Evolutionary conservation across 2,329 filamentous ascomycete genomes (phyloP), one percentile per base, ranked within the genome.

Genomic region (Ophiosphaerella korrae): DNA sequence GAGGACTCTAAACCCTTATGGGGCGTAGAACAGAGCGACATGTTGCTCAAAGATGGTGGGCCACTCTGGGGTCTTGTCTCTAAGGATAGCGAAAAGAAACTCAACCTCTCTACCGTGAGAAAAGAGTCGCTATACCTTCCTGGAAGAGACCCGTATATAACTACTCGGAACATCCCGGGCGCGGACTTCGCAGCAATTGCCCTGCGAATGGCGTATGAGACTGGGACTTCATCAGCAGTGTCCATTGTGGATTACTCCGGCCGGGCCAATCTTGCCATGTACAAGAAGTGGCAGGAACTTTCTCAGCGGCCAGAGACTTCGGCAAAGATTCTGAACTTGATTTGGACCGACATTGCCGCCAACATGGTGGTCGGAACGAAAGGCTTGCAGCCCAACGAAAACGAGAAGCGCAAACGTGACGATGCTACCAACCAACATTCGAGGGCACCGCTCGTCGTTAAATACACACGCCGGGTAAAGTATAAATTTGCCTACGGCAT

Each of bases 291-390:
- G 77, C 72, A 76, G 51, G 50, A 71, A 2, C 61, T 77, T 1
- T 72, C 72, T 1, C 29, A 40, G 0, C 63, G 59, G 1, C 50
- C 71, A 0, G 48, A 47, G 0, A 60, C 55, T 0, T 68, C 72
- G 1, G 64, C 67, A 0, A 57, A 63, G 9, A 78, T 80, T 7
- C 58, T 78, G 9, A 76, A 79, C 53, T 62, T 78, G 0, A 68
- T 80, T 5, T 80, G 75, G 73, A 80, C 77, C 0, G 77, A 81
- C 48, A 47, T 77, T 6, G 70, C 73, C 1, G 72, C 78, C 1
- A 77, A 75, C n/a, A 63, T 74, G 2, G 72, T 79, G 0, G 67
- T 78, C 0, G 77, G 78, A 4, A 78, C 75, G 2, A 71, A 42
- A 50, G 48, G 55, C 18, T 43, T 3, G n/a, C 44, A 5, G 21